Percentiles rank a stretch among this genome's conserved stretches.
Evolutionary conservation across 768 basidiomycete species (phyloP).

Genomic region (Lactifluus hygrophoroides): DNA sequence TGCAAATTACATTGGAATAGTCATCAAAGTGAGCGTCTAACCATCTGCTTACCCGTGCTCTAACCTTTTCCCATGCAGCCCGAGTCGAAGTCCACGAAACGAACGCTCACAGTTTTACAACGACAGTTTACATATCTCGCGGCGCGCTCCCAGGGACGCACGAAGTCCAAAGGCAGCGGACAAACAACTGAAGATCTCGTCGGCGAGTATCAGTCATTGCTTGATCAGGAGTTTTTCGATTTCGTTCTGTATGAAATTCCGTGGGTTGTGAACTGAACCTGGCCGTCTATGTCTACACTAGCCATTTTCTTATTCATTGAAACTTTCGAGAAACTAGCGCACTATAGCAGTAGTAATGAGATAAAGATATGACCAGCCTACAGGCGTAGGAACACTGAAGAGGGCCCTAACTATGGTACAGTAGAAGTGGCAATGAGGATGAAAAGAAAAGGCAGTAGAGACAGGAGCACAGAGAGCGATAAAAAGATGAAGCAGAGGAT

Average conservation of each 20-base stretch:
- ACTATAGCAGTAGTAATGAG: slow-evolving; percentile 22
- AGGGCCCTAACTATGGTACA: slow-evolving; percentile 35
- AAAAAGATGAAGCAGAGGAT: slow-evolving; percentile 18
- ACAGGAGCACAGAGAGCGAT: slow-evolving; percentile 5
- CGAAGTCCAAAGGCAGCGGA: slow-evolving; percentile 34
- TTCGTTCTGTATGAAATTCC: slow-evolving; percentile 93
- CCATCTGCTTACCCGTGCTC: too few species aligned
- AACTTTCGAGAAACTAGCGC: slow-evolving; percentile 14
- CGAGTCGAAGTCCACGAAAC: slow-evolving; percentile 76
- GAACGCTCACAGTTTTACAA: slow-evolving; percentile 64
- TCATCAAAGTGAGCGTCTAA: slow-evolving; percentile 54
- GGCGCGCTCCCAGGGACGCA: slow-evolving; percentile 49
- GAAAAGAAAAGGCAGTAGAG: slow-evolving; percentile 3
- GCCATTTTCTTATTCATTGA: slow-evolving; percentile 13
- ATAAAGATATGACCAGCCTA: slow-evolving; percentile 56
- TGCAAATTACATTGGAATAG: slow-evolving; percentile 76
- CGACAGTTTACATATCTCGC: slow-evolving; percentile 74
- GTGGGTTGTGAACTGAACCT: slow-evolving; percentile 62
- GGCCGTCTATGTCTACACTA: slow-evolving; percentile 11
- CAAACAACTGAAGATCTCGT: slow-evolving; percentile 57
- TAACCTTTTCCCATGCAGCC: slow-evolving; percentile 50
- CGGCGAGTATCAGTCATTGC: slow-evolving; percentile 85
- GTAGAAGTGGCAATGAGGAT: slow-evolving; percentile 3
- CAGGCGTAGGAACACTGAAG: slow-evolving; percentile 39
- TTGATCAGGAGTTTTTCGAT: slow-evolving; percentile 95